A percentile compares a stretch with the other conserved stretches of the same genome.
phyloP scores from a whole-genome alignment of 805 yeast species.

The Nakazawaea ishiwadae region DNA sequence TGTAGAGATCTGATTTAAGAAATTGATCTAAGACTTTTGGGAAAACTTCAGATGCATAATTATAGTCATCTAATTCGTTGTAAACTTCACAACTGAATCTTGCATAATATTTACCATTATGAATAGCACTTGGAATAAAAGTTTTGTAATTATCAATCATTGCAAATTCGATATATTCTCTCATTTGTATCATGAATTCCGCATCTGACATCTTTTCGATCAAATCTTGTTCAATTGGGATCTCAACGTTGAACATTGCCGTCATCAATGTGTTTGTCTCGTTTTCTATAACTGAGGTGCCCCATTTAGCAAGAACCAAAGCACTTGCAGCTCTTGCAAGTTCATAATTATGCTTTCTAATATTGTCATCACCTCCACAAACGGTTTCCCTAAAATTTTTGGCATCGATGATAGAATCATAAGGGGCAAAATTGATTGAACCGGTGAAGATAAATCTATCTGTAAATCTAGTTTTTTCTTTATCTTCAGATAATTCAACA shows the following conservation, averaged over 20 bases:
- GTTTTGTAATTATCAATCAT: constrained; percentile 33
- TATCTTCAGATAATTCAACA: constrained; percentile 20
- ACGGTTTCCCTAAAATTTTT: constrained; percentile 44
- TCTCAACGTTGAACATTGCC: constrained; percentile 39
- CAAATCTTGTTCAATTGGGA: constrained; percentile 25
- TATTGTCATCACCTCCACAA: constrained; percentile 58
- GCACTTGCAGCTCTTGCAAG: constrained; percentile 42
- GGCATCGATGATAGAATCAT: constrained; percentile 41
- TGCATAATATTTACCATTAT: constrained; percentile 34
- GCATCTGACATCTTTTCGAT: constrained; percentile 4
- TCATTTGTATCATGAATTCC: constrained; percentile 13
- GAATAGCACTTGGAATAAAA: constrained; percentile 40
- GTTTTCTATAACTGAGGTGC: constrained; percentile 32
- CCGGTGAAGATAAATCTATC: constrained; percentile 49
- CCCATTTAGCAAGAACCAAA: constrained; percentile 34
- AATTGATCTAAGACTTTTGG: constrained; percentile 23
- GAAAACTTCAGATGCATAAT: constrained; percentile 37
- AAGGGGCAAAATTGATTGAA: constrained; percentile 41
- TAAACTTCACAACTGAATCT: constrained; percentile 62
- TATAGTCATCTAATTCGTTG: constrained; percentile 51
- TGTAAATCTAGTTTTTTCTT: constrained; percentile 26
- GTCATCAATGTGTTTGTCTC: constrained; percentile 29
- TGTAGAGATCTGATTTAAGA: not conserved
- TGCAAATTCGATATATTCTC: constrained; percentile 17
- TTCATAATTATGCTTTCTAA: constrained; percentile 39